Base-by-base conservation (phyloP, 1,284 basidiomycete genomes). In the Hymenochaete sp. region DNA sequence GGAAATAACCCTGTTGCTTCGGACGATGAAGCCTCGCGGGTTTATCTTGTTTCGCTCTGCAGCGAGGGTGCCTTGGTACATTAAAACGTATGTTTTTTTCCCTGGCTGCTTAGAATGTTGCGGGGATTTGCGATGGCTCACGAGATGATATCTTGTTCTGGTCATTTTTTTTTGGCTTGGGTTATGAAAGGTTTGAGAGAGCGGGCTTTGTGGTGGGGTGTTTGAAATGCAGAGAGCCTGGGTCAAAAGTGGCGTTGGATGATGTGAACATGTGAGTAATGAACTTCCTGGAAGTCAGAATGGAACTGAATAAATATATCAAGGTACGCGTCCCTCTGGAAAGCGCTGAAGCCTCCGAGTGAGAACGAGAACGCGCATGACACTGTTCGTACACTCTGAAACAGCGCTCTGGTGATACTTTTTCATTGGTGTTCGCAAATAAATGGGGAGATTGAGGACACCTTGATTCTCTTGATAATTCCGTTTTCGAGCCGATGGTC, bases 51-150 rank as follows among this genome's bases (percentile, higher is more conserved):
- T 79, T 76, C 68, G 86, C 9, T 79, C 77, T 18, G 85, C 85
- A 0, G 80, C 74, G 1, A 76, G 75, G 59, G 62, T 69, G 42
- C 86, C 85, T 4, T 90, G 86, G 86, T 89, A 89, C 61, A 70
- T 72, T 47, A 68, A 78, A 54, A 65, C 78, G 64, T 78, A 53
- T 59, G 66, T 61, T 13, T 27, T 59, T 19, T 55, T 33, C 18
- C 18, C 9, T 7, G 10, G 6, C 4, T 21, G 14, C 9, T 16
- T 19, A 19, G 6, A 9, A 13, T 29, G 16, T 31, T 18, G 27
- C 13, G 4, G 22, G 19, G 0, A 36, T 27, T 25, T 41, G n/a
- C 11, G 11, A 19, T 19, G 24, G 22, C 13, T n/a, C 13, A 16
- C 24, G 16, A 14, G 14, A 32, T 16, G 21, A 37, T 32, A 35